These are phyloP conservation scores for Bidens hawaiensis DNA, from an alignment of 140 eudicot genomes.

Conservation along the genomic window DNA sequence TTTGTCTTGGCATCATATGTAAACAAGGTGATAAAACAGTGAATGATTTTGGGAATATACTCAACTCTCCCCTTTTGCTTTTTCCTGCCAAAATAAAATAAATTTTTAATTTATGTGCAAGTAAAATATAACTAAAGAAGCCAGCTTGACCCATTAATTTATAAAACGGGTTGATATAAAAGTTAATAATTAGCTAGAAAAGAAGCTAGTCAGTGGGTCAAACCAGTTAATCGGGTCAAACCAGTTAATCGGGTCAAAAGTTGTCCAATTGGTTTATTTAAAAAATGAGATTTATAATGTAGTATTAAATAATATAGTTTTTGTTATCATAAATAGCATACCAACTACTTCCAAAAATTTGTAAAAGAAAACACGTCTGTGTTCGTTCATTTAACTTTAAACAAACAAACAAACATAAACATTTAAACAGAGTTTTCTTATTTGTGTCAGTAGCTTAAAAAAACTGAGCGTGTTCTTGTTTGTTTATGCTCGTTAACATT, in stretches of 20 bases:
- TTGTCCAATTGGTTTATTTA: neutral
- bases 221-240: too few relatives aligned
- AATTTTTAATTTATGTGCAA: neutral
- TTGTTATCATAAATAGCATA: neutral
- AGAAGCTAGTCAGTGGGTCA: too few relatives aligned
- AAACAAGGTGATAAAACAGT: conserved; percentile 74
- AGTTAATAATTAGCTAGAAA: neutral
- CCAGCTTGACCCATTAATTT: neutral
- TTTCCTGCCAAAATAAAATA: conserved; percentile 44
- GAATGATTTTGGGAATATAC: conserved; percentile 77
- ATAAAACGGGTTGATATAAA: neutral
- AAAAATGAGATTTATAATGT: neutral
- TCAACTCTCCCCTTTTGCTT: conserved; percentile 89
- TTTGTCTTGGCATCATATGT: conserved; percentile 93
- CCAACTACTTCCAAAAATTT: neutral
- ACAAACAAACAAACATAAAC: too few relatives aligned
- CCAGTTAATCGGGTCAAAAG: neutral
- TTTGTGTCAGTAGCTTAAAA: too few relatives aligned
- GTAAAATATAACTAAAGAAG: neutral
- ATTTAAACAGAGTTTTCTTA: too few relatives aligned
- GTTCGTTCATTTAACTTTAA: too few relatives aligned
- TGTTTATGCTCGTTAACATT: too few relatives aligned
- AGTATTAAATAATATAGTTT: neutral
- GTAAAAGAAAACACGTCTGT: too few relatives aligned
- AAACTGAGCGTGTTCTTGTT: too few relatives aligned